Percentiles rank a stretch among this genome's conserved stretches.
These are phyloP conservation scores for Suhomyces yuchorum DNA, from an alignment of 1,139 yeast species.

Conservation along the genomic window DNA sequence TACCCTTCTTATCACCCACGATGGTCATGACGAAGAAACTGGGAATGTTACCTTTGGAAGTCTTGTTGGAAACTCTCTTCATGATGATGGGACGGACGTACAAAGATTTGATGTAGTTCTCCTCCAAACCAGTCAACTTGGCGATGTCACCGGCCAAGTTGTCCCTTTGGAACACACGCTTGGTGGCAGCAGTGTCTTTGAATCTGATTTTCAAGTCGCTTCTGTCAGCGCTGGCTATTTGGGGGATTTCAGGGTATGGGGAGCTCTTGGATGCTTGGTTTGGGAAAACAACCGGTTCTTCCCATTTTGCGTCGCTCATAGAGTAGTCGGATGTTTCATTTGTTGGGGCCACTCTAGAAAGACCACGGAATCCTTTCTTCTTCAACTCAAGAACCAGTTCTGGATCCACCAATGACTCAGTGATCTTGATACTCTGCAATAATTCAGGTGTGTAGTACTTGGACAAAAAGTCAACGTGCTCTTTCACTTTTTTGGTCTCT, in stretches of 20 bases:
- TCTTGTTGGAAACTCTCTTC: slow-evolving; percentile 89
- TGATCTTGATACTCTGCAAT: slow-evolving; percentile 75
- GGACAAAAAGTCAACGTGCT: slow-evolving; percentile 61
- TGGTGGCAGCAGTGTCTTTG: slow-evolving; percentile 21
- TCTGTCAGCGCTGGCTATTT: slow-evolving; percentile 43
- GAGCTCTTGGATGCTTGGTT: slow-evolving; percentile 43
- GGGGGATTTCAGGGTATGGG: slow-evolving; percentile 49
- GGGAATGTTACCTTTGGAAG: slow-evolving; percentile 89
- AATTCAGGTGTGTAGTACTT: slow-evolving; percentile 78
- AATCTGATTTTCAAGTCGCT: slow-evolving; percentile 44
- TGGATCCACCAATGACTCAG: slow-evolving; percentile 76
- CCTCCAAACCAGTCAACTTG: slow-evolving; percentile 74
- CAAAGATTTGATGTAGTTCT: slow-evolving; percentile 62
- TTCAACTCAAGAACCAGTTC: slow-evolving; percentile 40
- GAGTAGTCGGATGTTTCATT: slow-evolving; percentile 33
- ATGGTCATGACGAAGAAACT: slow-evolving; percentile 84
- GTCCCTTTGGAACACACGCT: slow-evolving; percentile 17
- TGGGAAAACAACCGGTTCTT: slow-evolving; percentile 49
- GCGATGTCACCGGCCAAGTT: slow-evolving; percentile 58
- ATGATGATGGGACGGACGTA: slow-evolving; percentile 67
- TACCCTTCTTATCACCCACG: slow-evolving; percentile 92
- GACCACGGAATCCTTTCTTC: slow-evolving; percentile 34
- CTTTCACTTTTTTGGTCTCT: slow-evolving; percentile 23
- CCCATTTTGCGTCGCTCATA: slow-evolving; percentile 46
- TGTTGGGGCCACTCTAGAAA: slow-evolving; percentile 38